These are phyloP conservation scores for Colletotrichum zoysiae DNA, from an alignment of 2,329 filamentous ascomycete genomes.

Conservation along the genomic window DNA sequence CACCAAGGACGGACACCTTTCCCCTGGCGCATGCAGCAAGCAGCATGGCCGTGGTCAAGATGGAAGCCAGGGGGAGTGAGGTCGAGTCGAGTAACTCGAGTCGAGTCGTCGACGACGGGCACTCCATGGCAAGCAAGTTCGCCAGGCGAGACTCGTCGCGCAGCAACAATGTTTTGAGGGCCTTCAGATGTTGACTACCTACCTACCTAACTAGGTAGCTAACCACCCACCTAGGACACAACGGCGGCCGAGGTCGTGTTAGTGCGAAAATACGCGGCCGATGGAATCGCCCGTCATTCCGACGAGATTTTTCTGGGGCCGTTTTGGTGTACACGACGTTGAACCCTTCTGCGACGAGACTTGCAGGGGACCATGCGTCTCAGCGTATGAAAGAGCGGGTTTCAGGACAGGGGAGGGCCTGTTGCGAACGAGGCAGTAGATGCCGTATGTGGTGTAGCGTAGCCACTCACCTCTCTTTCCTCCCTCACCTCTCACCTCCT, in stretches of 20 bases:
- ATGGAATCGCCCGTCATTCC: conserved; percentile 10
- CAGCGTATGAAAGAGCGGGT: conserved; percentile 42
- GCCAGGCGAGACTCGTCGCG: background rate
- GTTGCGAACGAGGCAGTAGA: conserved; percentile 10
- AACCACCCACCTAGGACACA: conserved; percentile 1
- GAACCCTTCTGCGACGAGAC: conserved; percentile 36
- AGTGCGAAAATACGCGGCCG: conserved; percentile 9
- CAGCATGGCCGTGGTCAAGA: conserved; percentile 21
- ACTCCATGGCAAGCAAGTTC: background rate
- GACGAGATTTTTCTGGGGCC: conserved; percentile 10
- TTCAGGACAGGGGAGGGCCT: conserved; percentile 40
- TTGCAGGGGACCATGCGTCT: conserved; percentile 41
- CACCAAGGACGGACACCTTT: conserved; percentile 1
- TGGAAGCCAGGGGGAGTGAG: conserved; percentile 2
- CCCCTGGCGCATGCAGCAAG: background rate
- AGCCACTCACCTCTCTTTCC: background rate
- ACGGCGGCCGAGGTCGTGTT: conserved; percentile 25
- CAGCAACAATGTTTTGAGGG: background rate
- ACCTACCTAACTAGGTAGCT: conserved; percentile 33
- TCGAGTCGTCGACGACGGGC: background rate
- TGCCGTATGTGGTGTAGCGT: conserved; percentile 4
- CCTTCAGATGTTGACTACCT: background rate
- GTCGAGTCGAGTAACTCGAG: background rate
- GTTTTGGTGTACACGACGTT: background rate
- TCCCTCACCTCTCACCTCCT: background rate